These are phyloP conservation scores for Ceratocystis cubensis DNA, from an alignment of 2,329 filamentous ascomycete genomes.

Conservation along the genomic window DNA sequence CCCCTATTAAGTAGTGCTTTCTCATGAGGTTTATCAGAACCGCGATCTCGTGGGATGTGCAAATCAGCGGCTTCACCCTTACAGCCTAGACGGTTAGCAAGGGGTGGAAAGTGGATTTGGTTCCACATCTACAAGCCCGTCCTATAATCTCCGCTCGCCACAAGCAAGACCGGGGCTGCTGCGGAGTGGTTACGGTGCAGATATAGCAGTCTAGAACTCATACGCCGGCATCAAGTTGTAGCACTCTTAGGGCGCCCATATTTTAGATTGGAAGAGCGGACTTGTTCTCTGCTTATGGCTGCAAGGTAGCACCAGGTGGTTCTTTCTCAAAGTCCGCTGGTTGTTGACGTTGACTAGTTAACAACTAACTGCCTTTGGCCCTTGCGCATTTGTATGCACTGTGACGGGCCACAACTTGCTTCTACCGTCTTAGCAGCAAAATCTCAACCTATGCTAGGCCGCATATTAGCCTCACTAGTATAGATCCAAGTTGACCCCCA, in stretches of 20 bases:
- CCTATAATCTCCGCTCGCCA: background rate
- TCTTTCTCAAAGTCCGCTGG: background rate
- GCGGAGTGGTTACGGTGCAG: background rate
- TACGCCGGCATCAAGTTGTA: background rate
- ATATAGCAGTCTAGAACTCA: background rate
- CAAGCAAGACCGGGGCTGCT: background rate
- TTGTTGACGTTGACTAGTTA: background rate
- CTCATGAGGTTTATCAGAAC: no score
- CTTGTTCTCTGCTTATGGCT: no score
- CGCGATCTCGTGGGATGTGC: no score
- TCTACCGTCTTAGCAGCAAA: background rate
- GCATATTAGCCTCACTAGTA: background rate
- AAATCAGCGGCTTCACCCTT: no score
- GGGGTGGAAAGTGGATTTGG: conserved; percentile 2
- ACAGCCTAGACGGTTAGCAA: background rate
- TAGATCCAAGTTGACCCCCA: background rate
- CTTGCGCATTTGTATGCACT: background rate
- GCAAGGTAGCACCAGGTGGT: no score
- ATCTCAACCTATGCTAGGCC: background rate
- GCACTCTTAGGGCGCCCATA: no score
- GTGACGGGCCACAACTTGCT: background rate
- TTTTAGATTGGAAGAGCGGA: no score
- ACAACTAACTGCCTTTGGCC: background rate
- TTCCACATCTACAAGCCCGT: background rate
- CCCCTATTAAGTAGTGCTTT: no score